Base-by-base conservation (phyloP, 1,139 yeast genomes). In the Hyphopichia khmerensis region DNA sequence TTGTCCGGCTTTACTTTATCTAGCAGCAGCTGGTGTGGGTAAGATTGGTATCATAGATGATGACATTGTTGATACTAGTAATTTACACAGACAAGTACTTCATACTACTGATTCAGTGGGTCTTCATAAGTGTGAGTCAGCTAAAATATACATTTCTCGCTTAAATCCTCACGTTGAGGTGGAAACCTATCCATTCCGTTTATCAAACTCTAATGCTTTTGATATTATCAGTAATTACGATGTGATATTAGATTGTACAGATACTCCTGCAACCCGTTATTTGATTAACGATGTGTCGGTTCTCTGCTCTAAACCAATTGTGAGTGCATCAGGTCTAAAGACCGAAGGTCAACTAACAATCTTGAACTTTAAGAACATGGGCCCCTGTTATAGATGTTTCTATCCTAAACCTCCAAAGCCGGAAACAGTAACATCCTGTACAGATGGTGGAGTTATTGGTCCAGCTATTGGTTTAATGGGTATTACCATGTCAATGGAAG, bases 401-500 rank as follows among this genome's bases (percentile, higher is more conserved):
- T 89, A 87, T 53, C 98, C 99, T 0, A 69, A 68, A 11, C 96
- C 99, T 0, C 97, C 99, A 0, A 83, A 95, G 0, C 87, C 96
- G 1, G 82, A 80, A 42, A 74, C 88, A 1, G 90, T 91, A 0
- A 78, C 91, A 0, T 79, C 96, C 0, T 95, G 99, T 56, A 80
- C 89, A 9, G 98, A 90, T 61, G 96, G 96, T 3, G 99, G 99
- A 3, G 96, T 95, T 1, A 64, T 95, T 18, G 99, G 99, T 0
- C 96, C 99, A 0, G 95, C 93, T 6, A 95, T 95, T 39, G 99
- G 99, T 0, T 56, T 90, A 1, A 80, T 93, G 59, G 99, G 99
- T 3, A 73, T 83, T 0, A 74, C 87, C 69, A 95, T 95, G 86
- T 95, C 96, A 0, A 67, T 87, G 27, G 99, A 95, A 56, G 75